phyloP scores from a whole-genome alignment of 1,139 yeast genomes.

The Diutina siamensis region DNA sequence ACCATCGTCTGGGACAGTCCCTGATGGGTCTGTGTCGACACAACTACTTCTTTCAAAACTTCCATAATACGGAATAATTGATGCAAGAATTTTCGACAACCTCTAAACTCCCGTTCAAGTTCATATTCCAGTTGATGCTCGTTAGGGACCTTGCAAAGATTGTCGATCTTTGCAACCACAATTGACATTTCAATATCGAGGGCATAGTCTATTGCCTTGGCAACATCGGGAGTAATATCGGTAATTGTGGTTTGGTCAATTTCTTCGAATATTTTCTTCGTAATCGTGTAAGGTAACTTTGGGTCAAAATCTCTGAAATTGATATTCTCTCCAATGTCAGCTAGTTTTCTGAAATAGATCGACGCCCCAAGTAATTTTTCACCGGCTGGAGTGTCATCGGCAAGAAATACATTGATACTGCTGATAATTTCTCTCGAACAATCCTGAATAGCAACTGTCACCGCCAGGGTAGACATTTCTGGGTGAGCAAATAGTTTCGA shows the following conservation, averaged over 20 bases:
- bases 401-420: not conserved
- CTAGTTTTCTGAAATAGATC: not conserved
- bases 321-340: not conserved
- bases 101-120: slow-evolving; percentile 1
- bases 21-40: not conserved
- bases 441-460: not conserved
- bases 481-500: not conserved
- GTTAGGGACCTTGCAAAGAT: not conserved
- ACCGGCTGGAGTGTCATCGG: not conserved
- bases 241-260: not conserved
- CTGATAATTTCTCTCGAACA: not conserved
- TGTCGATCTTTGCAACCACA: not conserved
- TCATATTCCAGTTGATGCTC: not conserved
- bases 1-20: slow-evolving; percentile 1
- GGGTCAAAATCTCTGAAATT: slow-evolving; percentile 1
- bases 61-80: not conserved
- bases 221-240: not conserved
- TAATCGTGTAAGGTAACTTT: not conserved
- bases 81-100: not conserved
- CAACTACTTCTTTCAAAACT: not conserved
- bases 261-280: not conserved
- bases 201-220: not conserved
- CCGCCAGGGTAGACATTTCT: not conserved
- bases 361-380: not conserved
- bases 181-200: not conserved